Base-by-base conservation (phyloP, 1,284 basidiomycete species). In the Puccinia sorghi region DNA sequence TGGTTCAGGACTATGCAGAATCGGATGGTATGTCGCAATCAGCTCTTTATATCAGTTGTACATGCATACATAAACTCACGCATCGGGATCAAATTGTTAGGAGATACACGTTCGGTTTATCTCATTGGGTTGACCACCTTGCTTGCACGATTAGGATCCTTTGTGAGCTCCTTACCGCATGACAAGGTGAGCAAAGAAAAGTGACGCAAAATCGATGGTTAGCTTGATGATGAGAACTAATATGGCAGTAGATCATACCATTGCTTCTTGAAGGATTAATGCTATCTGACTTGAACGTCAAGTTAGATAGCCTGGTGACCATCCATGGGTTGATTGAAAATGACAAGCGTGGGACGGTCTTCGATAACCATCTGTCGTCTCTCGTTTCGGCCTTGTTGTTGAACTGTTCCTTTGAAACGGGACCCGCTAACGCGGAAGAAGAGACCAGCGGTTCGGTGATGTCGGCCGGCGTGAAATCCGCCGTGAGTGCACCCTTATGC, bases 41-140 rank as follows among this genome's bases (percentile, higher is more conserved):
- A 41, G 25, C 37, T 70, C 22, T 13, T 25, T 54, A 56, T 17
- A 22, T 6, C 41, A 41, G 32, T 8, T 15, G 11, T 25, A 12
- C 9, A 27, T 25, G 11, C 20, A 7, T 25, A n/a, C 11, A 11
- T 46, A 13, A 27, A 67, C 9, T 69, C 22, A 17, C 27, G 20
- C n/a, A 20, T 46, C 25, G 3, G 41, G 13, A 67, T 46, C n/a
- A 39, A 43, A 15, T 37, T 13, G 13, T 56, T 69, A 88, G 88
- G 89, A 81, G 81, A 86, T 0, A 82, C 82, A 56, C 87, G 86
- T 81, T 88, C 88, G 1, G 89, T 93, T 1, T 90, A 92, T 84
- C 88, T 99, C 6, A 89, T 94, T 25, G 93, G 94, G 1, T 88
- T 99, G 17, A 90, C 93, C 0, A 90, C 90, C 9, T 86, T 98